These are phyloP conservation scores for Sugiyamaella lignohabitans DNA, from an alignment of 805 yeast species.

Conservation along the genomic window DNA sequence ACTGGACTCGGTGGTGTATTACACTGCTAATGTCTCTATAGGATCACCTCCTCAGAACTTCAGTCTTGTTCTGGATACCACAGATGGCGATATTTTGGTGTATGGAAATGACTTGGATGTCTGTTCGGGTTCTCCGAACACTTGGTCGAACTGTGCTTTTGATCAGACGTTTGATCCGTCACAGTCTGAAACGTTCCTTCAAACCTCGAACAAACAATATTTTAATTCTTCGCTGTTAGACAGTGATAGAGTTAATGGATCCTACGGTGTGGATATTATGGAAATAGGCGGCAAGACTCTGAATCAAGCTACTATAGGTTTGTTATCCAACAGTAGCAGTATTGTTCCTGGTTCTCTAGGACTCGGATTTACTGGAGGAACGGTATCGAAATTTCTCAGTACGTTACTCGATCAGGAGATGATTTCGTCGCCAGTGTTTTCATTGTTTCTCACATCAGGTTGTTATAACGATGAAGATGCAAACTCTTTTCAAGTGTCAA, in stretches of 20 bases:
- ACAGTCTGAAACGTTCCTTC: background rate
- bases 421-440: slow-evolving; percentile 10
- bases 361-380: slow-evolving; percentile 10
- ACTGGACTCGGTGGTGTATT: slow-evolving; percentile 1
- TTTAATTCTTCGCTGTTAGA: background rate
- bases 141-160: slow-evolving; percentile 3
- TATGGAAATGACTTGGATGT: slow-evolving; percentile 13
- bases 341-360: slow-evolving; percentile 11
- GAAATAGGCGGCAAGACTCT: background rate
- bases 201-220: background rate
- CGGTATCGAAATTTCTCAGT: background rate
- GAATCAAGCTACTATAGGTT: background rate
- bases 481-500: background rate
- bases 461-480: background rate
- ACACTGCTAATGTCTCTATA: slow-evolving; percentile 28
- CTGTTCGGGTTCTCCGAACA: background rate
- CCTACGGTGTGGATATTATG: background rate
- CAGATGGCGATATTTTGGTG: slow-evolving; percentile 63
- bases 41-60: slow-evolving; percentile 54
- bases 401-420: background rate
- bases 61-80: slow-evolving; percentile 56
- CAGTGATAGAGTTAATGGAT: background rate
- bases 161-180: slow-evolving; percentile 4
- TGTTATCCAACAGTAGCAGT: background rate
- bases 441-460: slow-evolving; percentile 7